Conservation (phyloP, 768 basidiomycete species). For the Calocera cornea region DNA sequence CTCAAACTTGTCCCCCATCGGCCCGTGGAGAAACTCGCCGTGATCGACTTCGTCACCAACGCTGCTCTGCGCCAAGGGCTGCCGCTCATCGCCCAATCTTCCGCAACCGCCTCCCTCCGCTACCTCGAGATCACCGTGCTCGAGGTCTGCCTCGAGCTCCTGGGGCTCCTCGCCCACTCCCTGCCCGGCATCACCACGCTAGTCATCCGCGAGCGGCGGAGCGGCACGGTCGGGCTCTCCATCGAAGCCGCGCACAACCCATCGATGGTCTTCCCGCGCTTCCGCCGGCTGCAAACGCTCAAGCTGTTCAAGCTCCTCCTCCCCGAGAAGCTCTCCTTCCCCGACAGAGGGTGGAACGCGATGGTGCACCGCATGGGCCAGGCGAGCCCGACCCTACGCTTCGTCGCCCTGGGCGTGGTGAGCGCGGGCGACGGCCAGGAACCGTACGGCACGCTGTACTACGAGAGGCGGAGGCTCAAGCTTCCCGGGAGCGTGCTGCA, state of each 20-base stretch:
- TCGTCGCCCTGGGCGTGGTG: background rate
- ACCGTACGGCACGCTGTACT: slow-evolving; percentile 1
- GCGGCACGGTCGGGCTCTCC: background rate
- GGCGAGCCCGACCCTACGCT: background rate
- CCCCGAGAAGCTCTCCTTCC: background rate
- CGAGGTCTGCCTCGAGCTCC: background rate
- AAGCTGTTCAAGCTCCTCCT: slow-evolving; percentile 4
- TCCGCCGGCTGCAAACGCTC: background rate
- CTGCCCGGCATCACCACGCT: background rate
- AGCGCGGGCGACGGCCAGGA: background rate
- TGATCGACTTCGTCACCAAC: slow-evolving; percentile 1
- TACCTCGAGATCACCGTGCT: background rate
- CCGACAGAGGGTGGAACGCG: background rate
- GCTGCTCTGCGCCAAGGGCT: background rate
- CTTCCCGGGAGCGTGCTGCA: background rate
- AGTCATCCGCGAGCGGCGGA: background rate
- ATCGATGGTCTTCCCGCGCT: background rate
- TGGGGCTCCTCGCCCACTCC: background rate
- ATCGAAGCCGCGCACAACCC: background rate
- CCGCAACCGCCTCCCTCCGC: background rate
- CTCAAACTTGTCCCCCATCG: background rate
- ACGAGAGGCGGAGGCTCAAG: background rate
- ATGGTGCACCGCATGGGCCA: background rate
- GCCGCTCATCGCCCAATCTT: background rate
- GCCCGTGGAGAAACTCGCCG: background rate